phyloP scores from a whole-genome alignment of 2,329 filamentous ascomycete genomes.

The Cercospora berteroae region DNA sequence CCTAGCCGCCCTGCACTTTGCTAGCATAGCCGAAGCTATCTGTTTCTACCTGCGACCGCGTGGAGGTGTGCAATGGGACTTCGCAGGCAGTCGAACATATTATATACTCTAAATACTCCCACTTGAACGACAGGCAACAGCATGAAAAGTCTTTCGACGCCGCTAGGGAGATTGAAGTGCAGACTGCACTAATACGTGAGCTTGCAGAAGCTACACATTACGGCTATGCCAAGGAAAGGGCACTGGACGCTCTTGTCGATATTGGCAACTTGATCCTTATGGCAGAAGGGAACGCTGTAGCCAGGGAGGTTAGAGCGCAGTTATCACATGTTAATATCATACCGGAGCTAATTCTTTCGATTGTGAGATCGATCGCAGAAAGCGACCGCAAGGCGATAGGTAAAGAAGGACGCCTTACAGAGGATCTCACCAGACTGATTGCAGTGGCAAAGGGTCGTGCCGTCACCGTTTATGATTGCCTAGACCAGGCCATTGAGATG shows the following conservation, averaged over 20 bases:
- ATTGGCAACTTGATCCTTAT: neutral
- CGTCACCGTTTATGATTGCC: neutral
- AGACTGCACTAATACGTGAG: neutral
- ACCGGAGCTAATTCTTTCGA: neutral
- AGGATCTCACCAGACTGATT: neutral
- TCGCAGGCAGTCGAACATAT: neutral
- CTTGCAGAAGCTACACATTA: neutral
- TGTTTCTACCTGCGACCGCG: too few relatives aligned
- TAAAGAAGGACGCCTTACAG: neutral
- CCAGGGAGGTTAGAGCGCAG: neutral
- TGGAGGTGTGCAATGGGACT: too few relatives aligned
- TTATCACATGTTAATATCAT: neutral
- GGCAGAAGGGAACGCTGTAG: neutral
- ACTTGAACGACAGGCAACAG: constrained; percentile 1
- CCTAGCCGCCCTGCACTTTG: too few relatives aligned
- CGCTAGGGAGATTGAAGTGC: neutral
- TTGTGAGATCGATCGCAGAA: neutral
- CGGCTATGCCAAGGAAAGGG: neutral
- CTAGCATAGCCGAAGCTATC: too few relatives aligned
- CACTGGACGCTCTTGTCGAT: neutral
- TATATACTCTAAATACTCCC: neutral
- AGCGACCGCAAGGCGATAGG: neutral
- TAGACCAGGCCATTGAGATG: neutral
- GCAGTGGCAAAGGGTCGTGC: neutral
- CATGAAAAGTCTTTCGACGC: neutral